Evolutionary conservation across 768 basidiomycete genomes (phyloP), one percentile per base, ranked within the genome.

Genomic region (Psilocybe tampanensis): DNA sequence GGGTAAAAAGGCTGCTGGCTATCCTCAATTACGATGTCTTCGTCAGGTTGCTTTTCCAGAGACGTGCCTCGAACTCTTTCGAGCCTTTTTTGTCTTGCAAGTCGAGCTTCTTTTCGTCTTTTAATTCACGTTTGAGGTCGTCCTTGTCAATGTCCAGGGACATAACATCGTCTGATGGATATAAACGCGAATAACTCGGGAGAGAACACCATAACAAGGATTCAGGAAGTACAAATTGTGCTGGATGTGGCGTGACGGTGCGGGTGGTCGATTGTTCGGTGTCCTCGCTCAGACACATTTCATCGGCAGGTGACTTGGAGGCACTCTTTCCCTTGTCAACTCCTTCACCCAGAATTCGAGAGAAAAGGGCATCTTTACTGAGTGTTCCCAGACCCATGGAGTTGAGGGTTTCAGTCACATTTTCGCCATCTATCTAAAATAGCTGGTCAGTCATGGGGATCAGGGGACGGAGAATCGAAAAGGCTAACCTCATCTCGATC

Each of bases 341-440:
- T 21, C 24, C 52, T 24, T 33, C 18, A 1, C 23, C 48, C 18
- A 52, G 23, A n/a, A 64, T n/a, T 36, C 9, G 29, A 15, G 50
- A 39, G 52, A 85, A 80, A 66, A 79, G 76, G n/a, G 65, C 60
- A 26, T 73, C 69, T 61, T 76, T 79, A 63, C 66, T 75, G 15
- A 68, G 59, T 44, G 66, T 65, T 11, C 69, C 64, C 19, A 74
- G 66, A 1, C 80, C 83, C 65, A 83, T 72, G 45, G 79, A 74
- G 18, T 78, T 74, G 41, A 86, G 62, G 9, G 81, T 85, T 43
- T 80, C 79, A 18, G 74, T 68, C 44, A 89, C 73, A 51, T 79
- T 76, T 15, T 72, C 64, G 8, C 64, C 52, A 2, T 76, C 70
- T 29, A 85, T 73, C 83, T 86, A 47, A 12, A 21, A 23, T 42